A percentile compares a stretch with the other conserved stretches of the same genome.
Conservation (phyloP, 2,329 filamentous ascomycete species). For the Hypoxylon sp. region DNA sequence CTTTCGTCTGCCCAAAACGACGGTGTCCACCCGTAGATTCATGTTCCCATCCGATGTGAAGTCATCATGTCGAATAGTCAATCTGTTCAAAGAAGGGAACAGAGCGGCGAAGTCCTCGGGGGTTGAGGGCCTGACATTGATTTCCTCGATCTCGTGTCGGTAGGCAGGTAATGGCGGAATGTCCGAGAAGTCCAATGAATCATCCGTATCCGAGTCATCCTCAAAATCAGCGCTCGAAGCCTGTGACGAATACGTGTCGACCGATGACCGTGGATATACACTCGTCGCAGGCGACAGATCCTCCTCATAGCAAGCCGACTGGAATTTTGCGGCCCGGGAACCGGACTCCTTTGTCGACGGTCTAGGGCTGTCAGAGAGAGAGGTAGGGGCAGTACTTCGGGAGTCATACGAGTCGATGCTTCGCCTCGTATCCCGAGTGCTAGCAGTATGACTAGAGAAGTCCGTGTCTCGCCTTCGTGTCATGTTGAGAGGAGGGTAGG, state of each 20-base stretch:
- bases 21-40: constrained; percentile 91
- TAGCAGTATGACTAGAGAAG: constrained; percentile 56
- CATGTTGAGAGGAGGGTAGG: constrained; percentile 54
- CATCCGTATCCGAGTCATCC: constrained; percentile 54
- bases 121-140: constrained; percentile 80
- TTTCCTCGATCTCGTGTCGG: constrained; percentile 72
- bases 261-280: constrained; percentile 70
- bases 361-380: constrained; percentile 59
- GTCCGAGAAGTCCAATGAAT: constrained; percentile 55
- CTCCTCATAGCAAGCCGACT: constrained; percentile 48
- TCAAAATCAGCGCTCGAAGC: constrained; percentile 72
- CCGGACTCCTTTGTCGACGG: constrained; percentile 57
- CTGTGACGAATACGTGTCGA: constrained; percentile 84
- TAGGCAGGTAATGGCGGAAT: constrained; percentile 72
- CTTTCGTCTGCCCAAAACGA: constrained; percentile 75
- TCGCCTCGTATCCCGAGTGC: constrained; percentile 58
- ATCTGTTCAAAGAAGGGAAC: constrained; percentile 86
- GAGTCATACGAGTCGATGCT: constrained; percentile 64
- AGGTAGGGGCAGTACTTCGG: constrained; percentile 64
- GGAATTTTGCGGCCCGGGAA: constrained; percentile 42
- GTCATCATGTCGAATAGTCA: constrained; percentile 91
- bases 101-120: constrained; percentile 85
- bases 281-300: constrained; percentile 61
- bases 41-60: constrained; percentile 93
- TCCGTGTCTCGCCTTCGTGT: constrained; percentile 54